phyloP scores from a whole-genome alignment of 2,329 filamentous ascomycete species.

The Thermothelomyces thermophilus region DNA sequence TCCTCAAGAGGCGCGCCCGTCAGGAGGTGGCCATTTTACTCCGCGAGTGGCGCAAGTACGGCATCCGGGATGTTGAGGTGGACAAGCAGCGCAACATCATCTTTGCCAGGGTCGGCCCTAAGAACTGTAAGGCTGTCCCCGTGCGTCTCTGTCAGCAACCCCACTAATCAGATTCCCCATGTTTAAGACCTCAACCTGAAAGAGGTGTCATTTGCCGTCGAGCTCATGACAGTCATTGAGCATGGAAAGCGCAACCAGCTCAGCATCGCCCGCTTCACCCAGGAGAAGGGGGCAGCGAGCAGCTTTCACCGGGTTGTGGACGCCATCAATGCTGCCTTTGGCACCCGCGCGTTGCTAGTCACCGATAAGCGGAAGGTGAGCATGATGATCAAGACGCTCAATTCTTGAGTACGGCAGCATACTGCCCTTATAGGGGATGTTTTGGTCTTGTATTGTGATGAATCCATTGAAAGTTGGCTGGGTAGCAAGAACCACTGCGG shows the following conservation, averaged over 20 bases:
- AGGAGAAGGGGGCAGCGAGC: conserved; percentile 85
- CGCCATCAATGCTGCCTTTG: conserved; percentile 64
- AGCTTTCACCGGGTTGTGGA: conserved; percentile 81
- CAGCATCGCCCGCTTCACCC: conserved; percentile 77
- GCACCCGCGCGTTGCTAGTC: conserved; percentile 59
- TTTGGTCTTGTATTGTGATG: neutral
- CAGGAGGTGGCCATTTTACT: conserved; percentile 71
- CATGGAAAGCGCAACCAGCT: conserved; percentile 71
- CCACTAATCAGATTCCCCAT: neutral
- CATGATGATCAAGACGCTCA: conserved; percentile 67
- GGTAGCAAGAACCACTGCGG: too few species aligned
- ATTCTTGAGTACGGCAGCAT: conserved; percentile 34
- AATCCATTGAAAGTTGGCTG: neutral
- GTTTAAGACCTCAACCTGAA: conserved; percentile 67
- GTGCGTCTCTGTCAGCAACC: neutral
- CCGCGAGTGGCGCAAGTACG: conserved; percentile 72
- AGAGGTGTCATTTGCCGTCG: conserved; percentile 78
- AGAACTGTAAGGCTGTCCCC: conserved; percentile 61
- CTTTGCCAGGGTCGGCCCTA: conserved; percentile 66
- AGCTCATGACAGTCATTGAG: conserved; percentile 85
- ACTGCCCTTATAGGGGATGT: neutral
- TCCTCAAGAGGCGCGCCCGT: conserved; percentile 65
- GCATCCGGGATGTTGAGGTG: conserved; percentile 71
- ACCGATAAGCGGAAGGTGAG: conserved; percentile 58
- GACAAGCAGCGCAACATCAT: conserved; percentile 76